Evolutionary conservation across 495 filamentous ascomycete genomes (phyloP).

Genomic region (Daldinia vernicosa): DNA sequence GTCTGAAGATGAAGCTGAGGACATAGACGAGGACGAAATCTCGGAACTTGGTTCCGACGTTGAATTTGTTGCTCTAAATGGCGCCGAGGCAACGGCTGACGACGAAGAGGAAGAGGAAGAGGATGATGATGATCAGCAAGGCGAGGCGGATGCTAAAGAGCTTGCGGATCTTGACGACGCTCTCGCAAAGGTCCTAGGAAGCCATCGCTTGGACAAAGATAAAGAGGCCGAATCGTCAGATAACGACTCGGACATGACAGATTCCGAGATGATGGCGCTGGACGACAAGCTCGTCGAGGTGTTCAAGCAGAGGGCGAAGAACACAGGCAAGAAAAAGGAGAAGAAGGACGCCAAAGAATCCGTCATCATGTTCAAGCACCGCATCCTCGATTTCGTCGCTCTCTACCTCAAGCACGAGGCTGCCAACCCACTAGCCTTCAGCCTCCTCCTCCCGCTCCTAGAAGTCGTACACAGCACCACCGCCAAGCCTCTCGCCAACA

Average conservation of each 20-base stretch:
- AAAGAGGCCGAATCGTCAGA: slow-evolving; percentile 62
- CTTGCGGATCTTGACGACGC: slow-evolving; percentile 77
- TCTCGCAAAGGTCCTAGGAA: slow-evolving; percentile 76
- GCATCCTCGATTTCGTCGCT: slow-evolving; percentile 85
- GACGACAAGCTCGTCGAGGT: slow-evolving; percentile 83
- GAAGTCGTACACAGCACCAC: slow-evolving; percentile 62
- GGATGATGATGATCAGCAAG: slow-evolving; percentile 51
- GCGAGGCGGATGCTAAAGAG: slow-evolving; percentile 46
- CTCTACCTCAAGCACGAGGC: slow-evolving; percentile 87
- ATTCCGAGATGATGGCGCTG: slow-evolving; percentile 93
- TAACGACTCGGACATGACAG: slow-evolving; percentile 81
- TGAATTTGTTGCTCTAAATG: slow-evolving; percentile 53
- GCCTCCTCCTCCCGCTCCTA: slow-evolving; percentile 70
- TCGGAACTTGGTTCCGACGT: slow-evolving; percentile 56
- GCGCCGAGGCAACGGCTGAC: slow-evolving; percentile 42
- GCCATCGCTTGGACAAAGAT: slow-evolving; percentile 66
- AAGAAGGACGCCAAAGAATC: slow-evolving; percentile 85
- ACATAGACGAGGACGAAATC: slow-evolving; percentile 48
- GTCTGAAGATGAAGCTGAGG: slow-evolving; percentile 49
- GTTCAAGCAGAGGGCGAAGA: slow-evolving; percentile 74
- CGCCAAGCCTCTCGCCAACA: slow-evolving; percentile 76
- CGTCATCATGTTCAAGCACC: slow-evolving; percentile 95
- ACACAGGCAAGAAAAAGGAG: slow-evolving; percentile 73
- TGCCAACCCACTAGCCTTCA: slow-evolving; percentile 68
- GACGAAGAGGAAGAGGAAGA: slow-evolving; percentile 58